Evolutionary conservation across 306 rosid species (phyloP).

Genomic region (Cucumis hystrix): DNA sequence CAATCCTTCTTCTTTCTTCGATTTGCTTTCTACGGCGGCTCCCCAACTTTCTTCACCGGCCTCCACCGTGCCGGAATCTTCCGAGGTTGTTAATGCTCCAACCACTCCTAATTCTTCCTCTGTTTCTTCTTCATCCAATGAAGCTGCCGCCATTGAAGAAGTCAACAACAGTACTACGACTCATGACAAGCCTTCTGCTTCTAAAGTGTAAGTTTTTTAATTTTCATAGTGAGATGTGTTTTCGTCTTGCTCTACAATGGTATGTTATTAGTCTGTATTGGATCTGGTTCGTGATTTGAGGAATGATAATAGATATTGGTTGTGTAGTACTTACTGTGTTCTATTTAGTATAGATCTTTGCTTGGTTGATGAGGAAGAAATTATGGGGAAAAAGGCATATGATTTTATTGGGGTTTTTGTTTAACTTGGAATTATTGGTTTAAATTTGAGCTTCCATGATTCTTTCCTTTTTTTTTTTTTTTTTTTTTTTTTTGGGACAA

Average conservation of each 20-base stretch:
- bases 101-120: conserved; percentile 54
- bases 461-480: background rate
- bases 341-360: background rate
- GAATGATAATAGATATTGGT: background rate
- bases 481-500: background rate
- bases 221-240: too few relatives aligned
- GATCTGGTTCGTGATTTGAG: background rate
- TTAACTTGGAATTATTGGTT: background rate
- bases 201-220: conserved; percentile 40
- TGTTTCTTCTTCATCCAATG: conserved; percentile 57
- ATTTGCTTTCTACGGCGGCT: conserved; percentile 19
- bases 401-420: background rate
- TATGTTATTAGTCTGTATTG: background rate
- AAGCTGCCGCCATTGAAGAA: conserved; percentile 4
- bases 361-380: background rate
- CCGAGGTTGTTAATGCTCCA: conserved; percentile 64
- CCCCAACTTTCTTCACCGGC: conserved; percentile 21
- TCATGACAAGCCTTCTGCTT: conserved; percentile 28
- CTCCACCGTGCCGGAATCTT: conserved; percentile 31
- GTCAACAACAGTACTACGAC: conserved; percentile 23
- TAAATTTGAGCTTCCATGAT: background rate
- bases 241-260: background rate
- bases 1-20: conserved; percentile 27
- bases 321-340: background rate
- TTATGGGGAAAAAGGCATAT: background rate